Evolutionary conservation across 78 protist species (phyloP), one percentile per base, ranked within the genome.

Genomic region (Dictyostelium capitatum): DNA sequence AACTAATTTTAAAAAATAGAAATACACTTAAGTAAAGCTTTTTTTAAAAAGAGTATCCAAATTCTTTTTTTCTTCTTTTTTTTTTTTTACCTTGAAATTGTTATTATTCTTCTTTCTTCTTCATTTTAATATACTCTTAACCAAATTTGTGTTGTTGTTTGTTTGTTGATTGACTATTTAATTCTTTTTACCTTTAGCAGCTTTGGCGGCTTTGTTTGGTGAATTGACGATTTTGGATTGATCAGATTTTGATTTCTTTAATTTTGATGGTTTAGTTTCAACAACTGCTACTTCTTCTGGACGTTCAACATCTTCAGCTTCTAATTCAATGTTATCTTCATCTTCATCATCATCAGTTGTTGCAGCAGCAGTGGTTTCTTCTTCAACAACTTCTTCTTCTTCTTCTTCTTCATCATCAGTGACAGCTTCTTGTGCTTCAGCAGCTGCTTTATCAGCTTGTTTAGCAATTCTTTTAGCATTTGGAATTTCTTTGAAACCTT

Each of bases 401-500:
- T 56, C 64, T 4, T 62, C 64, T 25, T 41, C 83, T 19, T 28
- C 69, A 0, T 78, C 81, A 9, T 25, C 81, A 9, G n/a, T 46
- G 15, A 14, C 28, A 4, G 17, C 14, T n/a, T 73, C 81, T 6
- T 54, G 50, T 32, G 19, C 56, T 19, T 30, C 85, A 19, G 59
- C 46, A 3, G 28, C 74, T 20, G 4, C 82, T 28, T 37, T 37
- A 6, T 28, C 59, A 0, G n/a, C 67, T 3, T 28, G 43, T 3
- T 37, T 54, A 46, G 50, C 57, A n/a, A 23, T 5, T 73, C 46
- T 46, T 12, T 19, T 73, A 20, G 32, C 77, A 4, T n/a, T n/a
- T n/a, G 89, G 30, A 17, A 67, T 37, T 67, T 67, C 75, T 32
- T 25, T 32, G 15, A 67, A 30, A 67, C 75, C 75, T 5, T 67